phyloP scores from a whole-genome alignment of 352 stramenopile species.

The Phytophthora pluvialis region DNA sequence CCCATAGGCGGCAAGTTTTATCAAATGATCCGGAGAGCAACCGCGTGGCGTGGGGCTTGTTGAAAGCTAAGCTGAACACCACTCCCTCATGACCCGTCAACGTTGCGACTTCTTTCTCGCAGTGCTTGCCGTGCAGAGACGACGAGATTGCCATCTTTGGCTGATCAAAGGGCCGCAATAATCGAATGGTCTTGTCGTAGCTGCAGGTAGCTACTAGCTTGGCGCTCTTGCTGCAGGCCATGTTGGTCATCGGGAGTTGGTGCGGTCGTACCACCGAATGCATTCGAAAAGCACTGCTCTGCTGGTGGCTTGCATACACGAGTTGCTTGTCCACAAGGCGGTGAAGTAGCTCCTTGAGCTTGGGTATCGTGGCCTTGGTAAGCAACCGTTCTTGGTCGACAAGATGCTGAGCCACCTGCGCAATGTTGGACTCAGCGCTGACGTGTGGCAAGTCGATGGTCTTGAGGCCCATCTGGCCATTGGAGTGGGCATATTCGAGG shows the following conservation, averaged over 20 bases:
- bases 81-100: constrained; percentile 68
- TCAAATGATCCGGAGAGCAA: constrained; percentile 81
- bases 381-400: constrained; percentile 68
- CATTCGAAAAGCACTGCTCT: constrained; percentile 34
- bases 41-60: constrained; percentile 51
- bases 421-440: constrained; percentile 73
- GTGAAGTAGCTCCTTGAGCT: constrained; percentile 70
- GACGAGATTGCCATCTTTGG: neutral
- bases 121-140: constrained; percentile 13
- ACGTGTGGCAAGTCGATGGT: constrained; percentile 74
- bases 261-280: constrained; percentile 60
- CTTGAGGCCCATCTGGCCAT: constrained; percentile 52
- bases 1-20: constrained; percentile 80
- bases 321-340: constrained; percentile 78
- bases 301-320: constrained; percentile 32
- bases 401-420: constrained; percentile 55
- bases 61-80: constrained; percentile 75
- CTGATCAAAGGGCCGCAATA: constrained; percentile 46
- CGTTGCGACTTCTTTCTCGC: constrained; percentile 38
- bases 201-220: constrained; percentile 65
- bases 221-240: constrained; percentile 72
- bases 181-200: constrained; percentile 79
- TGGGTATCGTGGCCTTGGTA: constrained; percentile 43
- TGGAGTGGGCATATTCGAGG: constrained; percentile 64
- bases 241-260: constrained; percentile 73